Evolutionary conservation across 805 yeast genomes (phyloP), one percentile per base, ranked within the genome.

Genomic region (Ogataea wickerhamii): DNA sequence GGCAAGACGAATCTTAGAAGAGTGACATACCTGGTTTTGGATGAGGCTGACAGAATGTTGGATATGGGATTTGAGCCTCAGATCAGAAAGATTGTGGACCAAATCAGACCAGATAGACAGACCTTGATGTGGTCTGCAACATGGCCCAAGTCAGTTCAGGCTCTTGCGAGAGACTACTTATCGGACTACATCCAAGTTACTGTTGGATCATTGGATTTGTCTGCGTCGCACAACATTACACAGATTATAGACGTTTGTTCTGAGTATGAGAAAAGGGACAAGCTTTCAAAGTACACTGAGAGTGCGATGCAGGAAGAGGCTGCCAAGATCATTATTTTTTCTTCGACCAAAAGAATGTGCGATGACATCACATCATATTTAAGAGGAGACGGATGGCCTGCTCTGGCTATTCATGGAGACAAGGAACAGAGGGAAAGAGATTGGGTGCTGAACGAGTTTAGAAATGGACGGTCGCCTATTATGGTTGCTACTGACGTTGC

Each of bases 31-130:
- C 76, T 93, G 64, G 98, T 93, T 47, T 76, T 93, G 58, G 98
- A 93, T 68, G 98, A 93, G 78, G 98, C 98, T 59, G 98, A 93
- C 70, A 86, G 98, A 76, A 93, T 93, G 98, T 80, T 93, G 71
- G 98, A 93, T 74, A 93, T 93, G 98, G 98, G 98, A 66, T 93
- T 93, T 67, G 98, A 93, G 75, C 98, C 98, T 53, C 98, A 91
- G 77, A 93, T 93, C 67, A 82, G 98, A 76, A 91, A 91, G 71
- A 93, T 93, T 67, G 91, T 93, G 52, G 70, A 65, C 48, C 98
- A 91, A 76, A 93, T 93, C 64, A 86, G 98, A 74, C 98, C 98
- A 46, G 98, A 93, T 67, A 88, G 98, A 76, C 98, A 93, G 73
- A 93, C 98, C 45, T 76, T 91, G 56, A 87, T 93, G 97, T 93